Percentiles rank a stretch among this genome's conserved stretches.
phyloP scores from a whole-genome alignment of 345 rosid species.

The Salix brachista region DNA sequence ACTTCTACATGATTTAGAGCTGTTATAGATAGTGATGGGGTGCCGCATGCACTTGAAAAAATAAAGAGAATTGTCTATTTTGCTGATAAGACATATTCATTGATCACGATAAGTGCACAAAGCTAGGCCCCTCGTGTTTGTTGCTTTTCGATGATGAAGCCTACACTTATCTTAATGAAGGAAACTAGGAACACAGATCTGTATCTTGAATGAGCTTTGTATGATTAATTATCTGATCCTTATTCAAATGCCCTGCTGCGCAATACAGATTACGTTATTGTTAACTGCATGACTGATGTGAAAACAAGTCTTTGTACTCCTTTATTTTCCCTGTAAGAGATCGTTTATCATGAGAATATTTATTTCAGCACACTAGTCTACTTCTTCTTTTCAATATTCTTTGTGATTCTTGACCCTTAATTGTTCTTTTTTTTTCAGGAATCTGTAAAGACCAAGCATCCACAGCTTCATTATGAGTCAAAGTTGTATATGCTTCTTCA shows the following conservation, averaged over 20 bases:
- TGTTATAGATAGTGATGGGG: background rate
- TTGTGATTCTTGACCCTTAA: background rate
- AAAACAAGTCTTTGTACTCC: background rate
- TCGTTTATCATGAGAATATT: background rate
- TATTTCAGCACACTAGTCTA: background rate
- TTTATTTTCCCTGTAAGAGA: background rate
- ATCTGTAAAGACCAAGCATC: constrained; percentile 80
- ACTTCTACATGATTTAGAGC: constrained; percentile 1
- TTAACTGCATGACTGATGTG: background rate
- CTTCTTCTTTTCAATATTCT: constrained; percentile 2
- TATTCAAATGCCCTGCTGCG: background rate
- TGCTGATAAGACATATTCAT: too few species aligned
- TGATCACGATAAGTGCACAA: too few species aligned
- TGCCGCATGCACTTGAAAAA: background rate
- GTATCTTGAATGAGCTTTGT: background rate
- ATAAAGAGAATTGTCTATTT: background rate
- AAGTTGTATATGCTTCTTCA: constrained; percentile 83
- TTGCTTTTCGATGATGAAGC: too few species aligned
- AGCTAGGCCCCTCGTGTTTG: too few species aligned
- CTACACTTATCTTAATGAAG: background rate
- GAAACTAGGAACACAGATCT: background rate
- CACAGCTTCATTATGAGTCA: constrained; percentile 85
- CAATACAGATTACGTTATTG: background rate
- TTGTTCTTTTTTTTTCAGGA: constrained; percentile 51
- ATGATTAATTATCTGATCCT: background rate